Conservation (phyloP, 169 alveolate genomes). For the Plasmodium gonderi region DNA sequence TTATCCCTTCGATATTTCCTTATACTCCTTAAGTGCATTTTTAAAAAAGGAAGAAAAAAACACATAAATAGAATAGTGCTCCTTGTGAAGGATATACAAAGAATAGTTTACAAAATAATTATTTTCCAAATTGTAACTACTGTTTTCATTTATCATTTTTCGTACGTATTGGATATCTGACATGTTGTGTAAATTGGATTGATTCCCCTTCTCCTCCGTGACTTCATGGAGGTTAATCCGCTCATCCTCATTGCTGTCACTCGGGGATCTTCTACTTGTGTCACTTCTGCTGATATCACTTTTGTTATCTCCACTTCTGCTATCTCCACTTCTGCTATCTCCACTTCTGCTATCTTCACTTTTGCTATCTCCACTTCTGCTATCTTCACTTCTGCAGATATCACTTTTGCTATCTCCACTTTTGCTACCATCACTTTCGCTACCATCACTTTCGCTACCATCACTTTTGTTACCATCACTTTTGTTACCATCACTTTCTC, state of each 20-base stretch:
- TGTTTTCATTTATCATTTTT: conserved; percentile 60
- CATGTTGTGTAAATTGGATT: conserved; percentile 9
- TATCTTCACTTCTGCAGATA: background rate
- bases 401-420: background rate
- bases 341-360: background rate
- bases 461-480: background rate
- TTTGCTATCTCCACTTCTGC: background rate
- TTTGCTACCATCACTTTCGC: background rate
- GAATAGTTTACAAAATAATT: conserved; percentile 59
- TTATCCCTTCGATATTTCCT: conserved; percentile 24
- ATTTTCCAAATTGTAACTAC: conserved; percentile 28
- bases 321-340: background rate
- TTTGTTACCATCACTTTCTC: background rate
- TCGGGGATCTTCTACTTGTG: background rate
- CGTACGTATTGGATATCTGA: conserved; percentile 40
- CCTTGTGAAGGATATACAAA: conserved; percentile 52
- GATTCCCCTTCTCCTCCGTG: background rate
- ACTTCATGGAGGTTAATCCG: background rate
- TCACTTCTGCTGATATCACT: background rate
- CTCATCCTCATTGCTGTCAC: background rate
- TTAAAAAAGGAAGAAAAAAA: conserved; percentile 58
- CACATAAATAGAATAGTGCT: conserved; percentile 65
- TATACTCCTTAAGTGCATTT: conserved; percentile 57
- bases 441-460: background rate
- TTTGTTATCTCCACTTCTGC: background rate